Evolutionary conservation across 225 moss, liverwort and hornwort species (phyloP).

Genomic region (Antitrichia curtipendula): DNA sequence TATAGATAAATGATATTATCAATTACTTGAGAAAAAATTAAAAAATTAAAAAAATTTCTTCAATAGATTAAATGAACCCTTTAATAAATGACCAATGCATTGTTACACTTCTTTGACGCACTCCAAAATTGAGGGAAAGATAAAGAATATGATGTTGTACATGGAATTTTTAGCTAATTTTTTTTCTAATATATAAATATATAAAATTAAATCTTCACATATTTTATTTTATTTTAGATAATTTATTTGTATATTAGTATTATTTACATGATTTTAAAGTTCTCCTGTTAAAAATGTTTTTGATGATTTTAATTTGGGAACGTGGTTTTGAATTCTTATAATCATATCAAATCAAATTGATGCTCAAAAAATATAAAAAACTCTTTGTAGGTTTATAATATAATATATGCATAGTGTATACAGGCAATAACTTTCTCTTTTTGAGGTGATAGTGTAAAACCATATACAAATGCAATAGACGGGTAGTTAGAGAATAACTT

Average conservation of each 20-base stretch:
- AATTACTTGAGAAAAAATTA: background rate
- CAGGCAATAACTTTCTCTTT: too few species aligned
- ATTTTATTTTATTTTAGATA: background rate
- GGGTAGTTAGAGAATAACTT: too few species aligned
- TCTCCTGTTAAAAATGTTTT: too few species aligned
- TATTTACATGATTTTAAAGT: background rate
- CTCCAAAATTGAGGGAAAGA: background rate
- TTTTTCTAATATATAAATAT: background rate
- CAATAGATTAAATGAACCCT: too few species aligned
- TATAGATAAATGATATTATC: background rate
- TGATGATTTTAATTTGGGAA: background rate
- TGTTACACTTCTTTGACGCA: fast-evolving
- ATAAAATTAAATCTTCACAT: background rate
- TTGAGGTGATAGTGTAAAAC: too few species aligned
- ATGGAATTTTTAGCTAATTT: background rate
- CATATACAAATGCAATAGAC: too few species aligned
- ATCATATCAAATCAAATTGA: too few species aligned
- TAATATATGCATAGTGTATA: too few species aligned
- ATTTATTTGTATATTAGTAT: background rate
- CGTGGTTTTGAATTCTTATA: background rate
- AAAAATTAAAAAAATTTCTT: background rate
- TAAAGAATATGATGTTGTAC: fast-evolving
- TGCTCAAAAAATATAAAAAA: too few species aligned
- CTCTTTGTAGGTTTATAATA: too few species aligned
- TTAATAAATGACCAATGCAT: background rate